These are phyloP conservation scores for Saraca asoca DNA, from an alignment of 331 rosid genomes.

Conservation along the genomic window DNA sequence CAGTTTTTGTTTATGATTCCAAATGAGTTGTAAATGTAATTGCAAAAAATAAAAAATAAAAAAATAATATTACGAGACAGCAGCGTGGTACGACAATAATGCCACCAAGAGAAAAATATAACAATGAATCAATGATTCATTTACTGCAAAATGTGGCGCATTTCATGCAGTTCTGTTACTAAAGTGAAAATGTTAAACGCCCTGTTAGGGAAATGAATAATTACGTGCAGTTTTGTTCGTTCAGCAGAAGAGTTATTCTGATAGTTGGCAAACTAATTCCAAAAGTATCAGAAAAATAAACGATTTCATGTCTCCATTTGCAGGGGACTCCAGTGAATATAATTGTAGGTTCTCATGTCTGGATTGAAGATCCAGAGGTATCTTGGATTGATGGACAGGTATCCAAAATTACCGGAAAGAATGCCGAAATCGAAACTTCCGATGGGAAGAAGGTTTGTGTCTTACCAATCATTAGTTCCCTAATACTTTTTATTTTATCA, in stretches of 20 bases:
- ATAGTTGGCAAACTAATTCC: constrained; percentile 9
- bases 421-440: constrained; percentile 65
- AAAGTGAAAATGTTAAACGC: no score
- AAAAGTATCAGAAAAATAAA: constrained; percentile 2
- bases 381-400: constrained; percentile 78
- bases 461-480: constrained; percentile 18
- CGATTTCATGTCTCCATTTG: constrained; percentile 31
- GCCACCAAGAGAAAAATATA: not conserved
- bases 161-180: no score
- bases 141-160: constrained; percentile 7
- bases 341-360: constrained; percentile 81
- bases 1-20: no score
- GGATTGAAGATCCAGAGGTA: constrained; percentile 69
- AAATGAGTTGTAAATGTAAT: no score
- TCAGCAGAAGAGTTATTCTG: constrained; percentile 6
- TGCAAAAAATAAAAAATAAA: no score
- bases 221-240: not conserved
- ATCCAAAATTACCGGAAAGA: constrained; percentile 68
- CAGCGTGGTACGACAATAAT: constrained; percentile 3
- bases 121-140: constrained; percentile 2
- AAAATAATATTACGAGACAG: no score
- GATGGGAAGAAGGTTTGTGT: constrained; percentile 70
- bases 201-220: no score
- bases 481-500: not conserved
- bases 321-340: constrained; percentile 88